phyloP scores from a whole-genome alignment of 179 eudicot genomes.

The Sideroxylon spinosum region DNA sequence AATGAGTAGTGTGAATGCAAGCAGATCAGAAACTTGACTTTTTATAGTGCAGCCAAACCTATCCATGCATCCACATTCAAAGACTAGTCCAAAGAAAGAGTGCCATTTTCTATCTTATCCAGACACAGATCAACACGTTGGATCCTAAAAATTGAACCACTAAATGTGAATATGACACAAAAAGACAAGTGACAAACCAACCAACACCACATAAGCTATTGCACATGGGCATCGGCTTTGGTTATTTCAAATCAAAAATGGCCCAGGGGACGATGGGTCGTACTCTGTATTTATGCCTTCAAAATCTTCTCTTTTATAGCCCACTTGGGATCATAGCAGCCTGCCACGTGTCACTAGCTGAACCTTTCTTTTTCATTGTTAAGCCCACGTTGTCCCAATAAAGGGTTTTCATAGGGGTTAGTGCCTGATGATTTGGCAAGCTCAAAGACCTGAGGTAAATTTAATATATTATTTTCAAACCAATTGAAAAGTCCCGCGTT shows the following conservation, averaged over 20 bases:
- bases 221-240: constrained; percentile 5
- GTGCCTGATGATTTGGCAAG: constrained; percentile 10
- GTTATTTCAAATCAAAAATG: not conserved
- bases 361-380: not conserved
- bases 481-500: too few relatives aligned
- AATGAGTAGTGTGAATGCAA: not conserved
- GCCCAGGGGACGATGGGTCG: not conserved
- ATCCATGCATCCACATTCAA: not conserved
- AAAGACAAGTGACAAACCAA: constrained; percentile 11
- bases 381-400: not conserved
- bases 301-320: not conserved
- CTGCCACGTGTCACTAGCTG: not conserved
- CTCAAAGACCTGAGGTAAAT: not conserved
- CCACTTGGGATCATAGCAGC: not conserved
- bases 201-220: not conserved
- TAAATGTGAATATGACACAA: not conserved
- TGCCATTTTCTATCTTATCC: constrained; percentile 9
- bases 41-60: not conserved
- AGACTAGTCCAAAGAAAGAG: not conserved
- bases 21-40: not conserved
- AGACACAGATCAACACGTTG: constrained; percentile 6
- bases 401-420: not conserved
- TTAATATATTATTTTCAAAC: too few relatives aligned
- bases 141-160: constrained; percentile 16
- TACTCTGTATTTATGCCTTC: not conserved